phyloP scores from a whole-genome alignment of 768 basidiomycete species.

The Hirschioporus abietinus region DNA sequence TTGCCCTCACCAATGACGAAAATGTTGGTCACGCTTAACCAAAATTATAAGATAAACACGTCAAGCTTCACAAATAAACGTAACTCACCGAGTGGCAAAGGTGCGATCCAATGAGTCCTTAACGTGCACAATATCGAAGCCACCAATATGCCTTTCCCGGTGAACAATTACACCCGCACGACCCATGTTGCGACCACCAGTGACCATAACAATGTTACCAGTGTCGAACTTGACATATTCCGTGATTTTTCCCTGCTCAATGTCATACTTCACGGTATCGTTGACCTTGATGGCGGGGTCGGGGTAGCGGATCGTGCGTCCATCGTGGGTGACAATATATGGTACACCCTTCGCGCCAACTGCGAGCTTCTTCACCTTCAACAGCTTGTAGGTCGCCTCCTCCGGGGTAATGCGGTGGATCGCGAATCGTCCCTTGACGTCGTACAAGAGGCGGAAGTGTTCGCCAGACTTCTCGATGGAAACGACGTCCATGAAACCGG shows the following conservation, averaged over 20 bases:
- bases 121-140: slow-evolving; percentile 98
- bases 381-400: slow-evolving; percentile 95
- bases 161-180: slow-evolving; percentile 94
- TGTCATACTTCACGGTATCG: slow-evolving; percentile 96
- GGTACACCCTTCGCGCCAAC: slow-evolving; percentile 93
- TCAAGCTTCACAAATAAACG: background rate
- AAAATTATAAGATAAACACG: slow-evolving; percentile 5
- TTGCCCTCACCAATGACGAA: slow-evolving; percentile 95
- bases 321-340: slow-evolving; percentile 97
- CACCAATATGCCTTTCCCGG: slow-evolving; percentile 95
- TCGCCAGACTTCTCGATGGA: slow-evolving; percentile 98
- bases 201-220: slow-evolving; percentile 95
- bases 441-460: slow-evolving; percentile 98
- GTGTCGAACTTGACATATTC: slow-evolving; percentile 96
- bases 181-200: slow-evolving; percentile 99
- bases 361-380: slow-evolving; percentile 89
- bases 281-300: slow-evolving; percentile 94
- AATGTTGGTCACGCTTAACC: slow-evolving; percentile 83
- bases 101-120: slow-evolving; percentile 93
- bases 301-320: slow-evolving; percentile 99
- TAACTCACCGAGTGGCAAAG: slow-evolving; percentile 90
- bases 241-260: slow-evolving; percentile 89
- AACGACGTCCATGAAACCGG: slow-evolving; percentile 98
- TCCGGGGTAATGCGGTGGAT: slow-evolving; percentile 99
- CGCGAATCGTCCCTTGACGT: slow-evolving; percentile 99